Percentiles rank a stretch among this genome's conserved stretches.
phyloP scores from a whole-genome alignment of 345 rosid genomes.

The Citropsis articulata region DNA sequence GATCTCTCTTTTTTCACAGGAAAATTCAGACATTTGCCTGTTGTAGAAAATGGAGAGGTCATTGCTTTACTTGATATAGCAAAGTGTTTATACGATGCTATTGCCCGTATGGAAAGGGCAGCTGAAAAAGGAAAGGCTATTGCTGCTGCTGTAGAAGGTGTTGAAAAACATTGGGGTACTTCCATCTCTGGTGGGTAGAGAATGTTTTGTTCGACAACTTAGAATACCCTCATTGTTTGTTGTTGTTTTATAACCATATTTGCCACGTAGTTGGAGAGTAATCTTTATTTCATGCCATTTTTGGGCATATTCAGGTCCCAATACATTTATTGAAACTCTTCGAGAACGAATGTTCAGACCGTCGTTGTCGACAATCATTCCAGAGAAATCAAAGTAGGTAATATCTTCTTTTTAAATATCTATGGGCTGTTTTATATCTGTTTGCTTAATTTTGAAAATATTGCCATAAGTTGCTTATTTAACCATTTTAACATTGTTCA shows the following conservation, averaged over 20 bases:
- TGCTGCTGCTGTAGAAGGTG: conserved; percentile 99
- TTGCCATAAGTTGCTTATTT: conserved; percentile 13
- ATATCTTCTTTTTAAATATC: conserved; percentile 41
- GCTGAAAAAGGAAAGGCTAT: conserved; percentile 99
- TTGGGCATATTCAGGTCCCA: conserved; percentile 53
- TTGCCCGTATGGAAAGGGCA: conserved; percentile 99
- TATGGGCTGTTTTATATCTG: conserved; percentile 4
- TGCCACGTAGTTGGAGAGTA: background rate
- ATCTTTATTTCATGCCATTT: conserved; percentile 1
- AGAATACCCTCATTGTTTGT: background rate
- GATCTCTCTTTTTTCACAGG: conserved; percentile 50
- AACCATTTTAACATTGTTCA: conserved; percentile 36
- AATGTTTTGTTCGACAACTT: background rate
- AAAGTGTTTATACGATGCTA: conserved; percentile 95
- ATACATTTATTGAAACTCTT: conserved; percentile 84
- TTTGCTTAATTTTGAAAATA: background rate
- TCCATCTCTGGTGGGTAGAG: conserved; percentile 66
- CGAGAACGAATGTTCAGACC: conserved; percentile 94
- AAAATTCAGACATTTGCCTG: conserved; percentile 97
- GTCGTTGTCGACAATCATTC: conserved; percentile 73
- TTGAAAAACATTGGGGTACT: conserved; percentile 90
- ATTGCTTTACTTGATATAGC: conserved; percentile 97
- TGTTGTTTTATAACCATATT: background rate
- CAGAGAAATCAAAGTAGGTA: conserved; percentile 98
- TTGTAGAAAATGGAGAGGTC: conserved; percentile 98